A percentile compares a stretch with the other conserved stretches of the same genome.
phyloP scores from a whole-genome alignment of 2,329 filamentous ascomycete species.

The Botrytis tulipae region DNA sequence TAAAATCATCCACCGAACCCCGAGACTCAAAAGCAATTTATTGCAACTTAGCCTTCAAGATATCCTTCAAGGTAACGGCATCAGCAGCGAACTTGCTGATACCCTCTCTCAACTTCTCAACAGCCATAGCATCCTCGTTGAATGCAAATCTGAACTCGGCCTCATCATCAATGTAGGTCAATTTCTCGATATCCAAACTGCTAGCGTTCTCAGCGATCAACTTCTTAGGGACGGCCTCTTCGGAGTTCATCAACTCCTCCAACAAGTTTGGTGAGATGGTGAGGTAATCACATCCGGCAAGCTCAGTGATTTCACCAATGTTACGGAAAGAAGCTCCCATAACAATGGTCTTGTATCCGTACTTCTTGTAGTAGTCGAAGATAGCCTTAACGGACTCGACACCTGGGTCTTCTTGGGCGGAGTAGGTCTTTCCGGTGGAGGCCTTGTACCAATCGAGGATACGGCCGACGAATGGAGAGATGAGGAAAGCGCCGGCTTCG shows the following conservation, averaged over 20 bases:
- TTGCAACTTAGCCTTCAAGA: slow-evolving; percentile 80
- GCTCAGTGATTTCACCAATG: slow-evolving; percentile 93
- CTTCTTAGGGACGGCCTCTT: slow-evolving; percentile 83
- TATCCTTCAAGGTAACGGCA: slow-evolving; percentile 87
- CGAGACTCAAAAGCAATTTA: slow-evolving; percentile 14
- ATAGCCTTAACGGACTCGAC: slow-evolving; percentile 90
- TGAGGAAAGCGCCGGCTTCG: slow-evolving; percentile 93
- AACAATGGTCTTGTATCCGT: slow-evolving; percentile 97
- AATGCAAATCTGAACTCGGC: slow-evolving; percentile 94
- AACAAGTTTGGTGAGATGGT: slow-evolving; percentile 97
- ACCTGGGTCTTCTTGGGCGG: slow-evolving; percentile 87
- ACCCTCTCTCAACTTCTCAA: slow-evolving; percentile 98
- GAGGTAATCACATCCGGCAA: slow-evolving; percentile 97
- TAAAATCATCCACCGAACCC: neutral
- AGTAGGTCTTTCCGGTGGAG: slow-evolving; percentile 88
- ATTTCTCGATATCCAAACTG: slow-evolving; percentile 77
- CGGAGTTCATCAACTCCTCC: slow-evolving; percentile 88
- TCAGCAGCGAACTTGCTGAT: slow-evolving; percentile 99
- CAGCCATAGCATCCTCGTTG: slow-evolving; percentile 99
- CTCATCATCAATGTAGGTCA: slow-evolving; percentile 88
- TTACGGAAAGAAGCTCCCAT: slow-evolving; percentile 99
- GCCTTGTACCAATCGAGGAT: slow-evolving; percentile 99
- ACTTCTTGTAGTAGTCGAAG: slow-evolving; percentile 99
- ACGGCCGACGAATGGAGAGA: slow-evolving; percentile 98
- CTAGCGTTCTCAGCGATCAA: slow-evolving; percentile 68